These are phyloP conservation scores for Cryoendolithus antarcticus DNA, from an alignment of 2,329 filamentous ascomycete species.

Conservation along the genomic window DNA sequence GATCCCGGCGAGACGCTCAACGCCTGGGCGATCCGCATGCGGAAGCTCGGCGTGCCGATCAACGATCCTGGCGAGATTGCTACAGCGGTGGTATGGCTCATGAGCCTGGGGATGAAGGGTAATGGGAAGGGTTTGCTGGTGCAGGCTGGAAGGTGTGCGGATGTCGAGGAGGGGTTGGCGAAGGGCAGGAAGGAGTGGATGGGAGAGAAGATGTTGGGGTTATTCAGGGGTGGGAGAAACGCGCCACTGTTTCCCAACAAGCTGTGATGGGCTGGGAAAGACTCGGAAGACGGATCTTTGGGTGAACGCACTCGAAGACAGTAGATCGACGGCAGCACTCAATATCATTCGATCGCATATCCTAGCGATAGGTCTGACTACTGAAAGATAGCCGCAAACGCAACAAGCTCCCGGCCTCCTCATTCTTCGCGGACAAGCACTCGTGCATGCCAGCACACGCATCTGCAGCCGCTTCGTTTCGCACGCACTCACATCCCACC, in stretches of 20 bases:
- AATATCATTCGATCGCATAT: too few species aligned
- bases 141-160: slow-evolving; percentile 30
- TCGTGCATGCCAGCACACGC: too few species aligned
- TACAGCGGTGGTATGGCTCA: slow-evolving; percentile 32
- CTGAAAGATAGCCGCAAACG: too few species aligned
- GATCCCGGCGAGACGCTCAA: slow-evolving; percentile 22
- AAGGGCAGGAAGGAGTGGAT: slow-evolving; percentile 36
- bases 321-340: too few species aligned
- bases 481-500: too few species aligned
- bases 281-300: too few species aligned
- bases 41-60: slow-evolving; percentile 32
- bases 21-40: slow-evolving; percentile 33
- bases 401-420: too few species aligned
- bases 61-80: slow-evolving; percentile 35
- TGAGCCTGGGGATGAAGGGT: slow-evolving; percentile 30
- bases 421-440: too few species aligned
- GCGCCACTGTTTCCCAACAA: slow-evolving; percentile 22
- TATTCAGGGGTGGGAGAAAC: slow-evolving; percentile 34
- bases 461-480: too few species aligned
- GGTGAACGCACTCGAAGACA: too few species aligned
- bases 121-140: slow-evolving; percentile 37
- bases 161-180: slow-evolving; percentile 36
- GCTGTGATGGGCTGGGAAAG: too few species aligned
- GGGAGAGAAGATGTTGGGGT: slow-evolving; percentile 37
- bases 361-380: too few species aligned